Conservation (phyloP, 108 stramenopile species). For the Ochromonas danica region DNA sequence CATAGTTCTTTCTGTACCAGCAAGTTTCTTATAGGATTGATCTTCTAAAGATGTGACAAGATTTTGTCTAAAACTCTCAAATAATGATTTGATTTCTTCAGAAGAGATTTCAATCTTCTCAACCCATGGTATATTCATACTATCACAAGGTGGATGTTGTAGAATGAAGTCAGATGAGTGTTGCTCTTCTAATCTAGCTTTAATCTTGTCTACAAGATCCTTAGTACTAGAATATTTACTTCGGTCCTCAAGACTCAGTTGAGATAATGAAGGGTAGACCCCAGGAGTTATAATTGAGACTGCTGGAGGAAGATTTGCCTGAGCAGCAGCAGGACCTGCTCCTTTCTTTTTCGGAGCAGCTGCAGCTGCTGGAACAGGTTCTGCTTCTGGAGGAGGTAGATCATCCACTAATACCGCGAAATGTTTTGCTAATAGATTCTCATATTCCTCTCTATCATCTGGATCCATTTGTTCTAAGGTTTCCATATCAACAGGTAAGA, state of each 20-base stretch:
- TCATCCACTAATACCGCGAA: background rate
- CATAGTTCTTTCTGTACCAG: background rate
- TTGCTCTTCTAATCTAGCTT: background rate
- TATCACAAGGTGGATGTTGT: slow-evolving; percentile 9
- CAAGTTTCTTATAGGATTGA: background rate
- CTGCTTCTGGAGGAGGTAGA: no score
- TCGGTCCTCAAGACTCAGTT: no score
- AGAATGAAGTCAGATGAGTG: background rate
- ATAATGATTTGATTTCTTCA: slow-evolving; percentile 35
- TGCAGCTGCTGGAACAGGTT: no score
- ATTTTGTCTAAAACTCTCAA: slow-evolving; percentile 40
- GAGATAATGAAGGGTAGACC: no score
- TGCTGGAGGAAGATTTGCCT: no score
- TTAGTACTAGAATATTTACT: no score
- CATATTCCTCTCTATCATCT: slow-evolving; percentile 40
- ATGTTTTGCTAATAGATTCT: background rate
- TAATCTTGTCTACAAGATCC: no score
- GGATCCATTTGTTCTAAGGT: slow-evolving; percentile 29
- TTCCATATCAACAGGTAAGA: slow-evolving; percentile 32
- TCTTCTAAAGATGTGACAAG: slow-evolving; percentile 30
- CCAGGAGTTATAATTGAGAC: no score
- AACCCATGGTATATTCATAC: background rate
- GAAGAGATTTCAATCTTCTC: slow-evolving; percentile 32
- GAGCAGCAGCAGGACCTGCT: no score
- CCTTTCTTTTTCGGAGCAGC: no score